Base-by-base conservation (phyloP, 352 stramenopile species). In the Phytophthora europaea region DNA sequence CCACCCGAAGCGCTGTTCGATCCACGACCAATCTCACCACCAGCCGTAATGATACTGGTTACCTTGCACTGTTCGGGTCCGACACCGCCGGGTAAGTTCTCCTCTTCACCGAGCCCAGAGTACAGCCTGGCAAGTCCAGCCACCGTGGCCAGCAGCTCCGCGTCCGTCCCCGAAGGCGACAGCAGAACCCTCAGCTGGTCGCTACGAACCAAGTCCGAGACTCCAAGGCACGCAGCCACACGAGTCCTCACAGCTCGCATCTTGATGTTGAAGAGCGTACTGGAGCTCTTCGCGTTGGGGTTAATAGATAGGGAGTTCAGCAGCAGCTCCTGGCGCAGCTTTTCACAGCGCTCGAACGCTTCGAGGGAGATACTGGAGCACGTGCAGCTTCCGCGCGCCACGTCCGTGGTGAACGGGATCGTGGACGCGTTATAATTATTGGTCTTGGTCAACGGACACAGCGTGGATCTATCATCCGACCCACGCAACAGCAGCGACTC, bases 391-490 rank as follows among this genome's bases (percentile, higher is more conserved):
- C 84, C 90, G 6, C 92, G 84, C 13, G 81, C 75, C 58, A 97
- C 90, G 58, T 93, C 83, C 50, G 62, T 84, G n/a, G 66, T 70
- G 52, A 74, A 83, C 13, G 85, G 80, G 15, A 96, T 78, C n/a
- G 91, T 95, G 20, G 91, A 94, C 60, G 83, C 87, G 68, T 95
- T 87, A 65, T 97, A 97, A 59, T 94, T 97, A 83, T 97, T 97
- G n/a, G 87, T 94, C 73, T 95, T 93, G 45, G 80, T 78, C 4
- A 67, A 65, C n/a, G 87, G 75, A 65, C 85, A 93, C 6, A 97
- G 58, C 34, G 92, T 66, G 26, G 91, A 94, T 26, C 92, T 88
- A 64, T 97, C 92, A 69, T 97, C 92, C 53, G 90, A 97, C 28
- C 92, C 92, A 28, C 87, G 88, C 26, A 94, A 78, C 36, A 97